Evolutionary conservation across 2,329 filamentous ascomycete genomes (phyloP), one percentile per base, ranked within the genome.

Genomic region (Clathrospora elynae): DNA sequence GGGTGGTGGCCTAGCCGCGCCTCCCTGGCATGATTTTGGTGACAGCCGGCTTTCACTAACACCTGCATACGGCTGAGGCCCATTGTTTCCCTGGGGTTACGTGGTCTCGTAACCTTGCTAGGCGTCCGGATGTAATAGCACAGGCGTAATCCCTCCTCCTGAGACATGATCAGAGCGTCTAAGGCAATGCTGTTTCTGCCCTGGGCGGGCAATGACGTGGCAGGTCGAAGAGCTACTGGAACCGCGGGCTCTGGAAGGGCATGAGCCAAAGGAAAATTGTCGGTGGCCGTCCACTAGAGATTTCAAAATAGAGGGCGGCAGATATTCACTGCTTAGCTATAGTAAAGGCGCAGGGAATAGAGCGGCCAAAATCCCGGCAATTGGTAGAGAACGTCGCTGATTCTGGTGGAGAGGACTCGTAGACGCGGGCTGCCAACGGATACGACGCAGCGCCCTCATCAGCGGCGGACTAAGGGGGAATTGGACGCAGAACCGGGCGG

Each of bases 131-230:
- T 40, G 16, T 2, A 33, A n/a, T 40, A 25, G 9, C 20, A 33
- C 37, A 4, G 12, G 37, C 22, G 19, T 40, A 33, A 16, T 9
- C 14, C 37, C 16, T 40, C 43, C 25, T 42, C 23, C 35, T 50
- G n/a, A 48, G 46, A 43, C 46, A 28, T 22, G 18, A 42, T 51
- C 10, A 6, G 40, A 42, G 39, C 39, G 39, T 45, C 28, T 28
- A 29, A 43, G 31, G 42, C 42, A 24, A 12, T 31, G 43, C 30
- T 30, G 14, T 40, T 42, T 35, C 50, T 35, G 20, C 37, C 34
- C 35, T 14, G 20, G 33, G 16, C 40, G 14, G 23, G 40, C 40
- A 23, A 43, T 46, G 17, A 44, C 44, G 47, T 54, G 32, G 38
- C 35, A 54, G 34, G 28, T 49, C 11, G 16, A 31, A 17, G 3